phyloP scores from a whole-genome alignment of 2,329 filamentous ascomycete genomes.

The Onygenales sp. region DNA sequence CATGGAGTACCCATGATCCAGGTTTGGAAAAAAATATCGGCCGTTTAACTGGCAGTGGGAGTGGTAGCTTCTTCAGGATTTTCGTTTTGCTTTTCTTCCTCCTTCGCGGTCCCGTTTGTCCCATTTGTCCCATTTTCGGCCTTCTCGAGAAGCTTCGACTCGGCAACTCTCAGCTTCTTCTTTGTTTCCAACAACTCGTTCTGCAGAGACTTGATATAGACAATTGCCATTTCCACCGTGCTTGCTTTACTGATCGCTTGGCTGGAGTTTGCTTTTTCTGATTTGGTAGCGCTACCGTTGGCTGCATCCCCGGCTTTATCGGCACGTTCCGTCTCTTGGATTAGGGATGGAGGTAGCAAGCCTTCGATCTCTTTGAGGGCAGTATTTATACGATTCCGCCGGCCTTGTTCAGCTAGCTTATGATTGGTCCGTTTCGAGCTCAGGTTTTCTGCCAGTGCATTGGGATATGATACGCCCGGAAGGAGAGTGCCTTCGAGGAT shows the following conservation, averaged over 20 bases:
- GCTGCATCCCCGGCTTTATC: conserved; percentile 29
- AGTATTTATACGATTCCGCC: conserved; percentile 88
- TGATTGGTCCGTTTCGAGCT: conserved; percentile 96
- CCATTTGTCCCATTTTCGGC: not conserved
- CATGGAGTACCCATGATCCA: too few relatives aligned
- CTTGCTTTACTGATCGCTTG: conserved; percentile 83
- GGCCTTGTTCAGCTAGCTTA: conserved; percentile 94
- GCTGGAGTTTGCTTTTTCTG: conserved; percentile 35
- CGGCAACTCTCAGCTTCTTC: conserved; percentile 53
- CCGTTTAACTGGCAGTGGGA: not conserved
- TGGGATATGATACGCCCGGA: conserved; percentile 82
- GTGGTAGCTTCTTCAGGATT: not conserved
- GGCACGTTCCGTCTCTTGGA: conserved; percentile 28
- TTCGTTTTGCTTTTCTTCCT: not conserved
- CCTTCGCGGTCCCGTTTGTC: not conserved
- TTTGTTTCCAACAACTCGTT: conserved; percentile 60
- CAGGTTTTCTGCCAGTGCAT: conserved; percentile 81
- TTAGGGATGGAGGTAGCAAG: conserved; percentile 56
- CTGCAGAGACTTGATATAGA: conserved; percentile 83
- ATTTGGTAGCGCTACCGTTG: conserved; percentile 40
- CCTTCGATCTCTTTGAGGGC: conserved; percentile 85
- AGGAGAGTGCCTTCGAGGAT: conserved; percentile 88
- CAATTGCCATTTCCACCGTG: conserved; percentile 93
- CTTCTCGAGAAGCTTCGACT: conserved; percentile 38
- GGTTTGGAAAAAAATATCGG: not conserved